These are phyloP conservation scores for Aaosphaeria arxii DNA, from an alignment of 2,329 filamentous ascomycete species.

Conservation along the genomic window DNA sequence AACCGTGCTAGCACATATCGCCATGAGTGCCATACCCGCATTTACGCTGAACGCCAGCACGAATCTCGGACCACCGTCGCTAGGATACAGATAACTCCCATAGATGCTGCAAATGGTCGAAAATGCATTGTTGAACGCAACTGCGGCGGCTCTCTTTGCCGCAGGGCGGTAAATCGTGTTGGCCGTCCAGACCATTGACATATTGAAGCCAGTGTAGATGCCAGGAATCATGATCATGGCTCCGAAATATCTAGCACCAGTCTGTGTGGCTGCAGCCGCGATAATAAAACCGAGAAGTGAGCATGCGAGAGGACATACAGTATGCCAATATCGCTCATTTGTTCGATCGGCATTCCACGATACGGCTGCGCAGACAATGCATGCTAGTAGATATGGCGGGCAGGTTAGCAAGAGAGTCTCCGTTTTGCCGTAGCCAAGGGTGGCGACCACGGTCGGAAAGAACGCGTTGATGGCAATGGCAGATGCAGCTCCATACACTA, in stretches of 20 bases:
- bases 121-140: conserved; percentile 51
- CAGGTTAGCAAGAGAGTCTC: conserved; percentile 54
- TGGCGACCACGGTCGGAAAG: conserved; percentile 59
- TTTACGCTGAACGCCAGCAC: conserved; percentile 3
- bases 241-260: conserved; percentile 32
- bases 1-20: conserved; percentile 2
- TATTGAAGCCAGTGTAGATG: conserved; percentile 4
- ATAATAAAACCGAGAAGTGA: conserved; percentile 50
- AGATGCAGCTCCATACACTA: conserved; percentile 45
- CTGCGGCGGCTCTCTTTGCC: conserved; percentile 55
- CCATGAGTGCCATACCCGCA: conserved; percentile 2
- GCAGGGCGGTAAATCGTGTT: conserved; percentile 45
- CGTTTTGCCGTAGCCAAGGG: conserved; percentile 52
- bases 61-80: conserved; percentile 1
- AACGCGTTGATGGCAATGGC: conserved; percentile 54
- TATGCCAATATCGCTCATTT: conserved; percentile 37
- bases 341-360: conserved; percentile 41
- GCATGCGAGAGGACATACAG: conserved; percentile 45
- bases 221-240: conserved; percentile 3
- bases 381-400: conserved; percentile 44
- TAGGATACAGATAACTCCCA: conserved; percentile 3
- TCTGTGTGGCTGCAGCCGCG: conserved; percentile 52
- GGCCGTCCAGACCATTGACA: conserved; percentile 6
- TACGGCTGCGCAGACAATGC: conserved; percentile 14
- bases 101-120: conserved; percentile 3